Evolutionary conservation across 176 grass and related monocot genomes (phyloP).

Genomic region (Calamus simplicifolius): DNA sequence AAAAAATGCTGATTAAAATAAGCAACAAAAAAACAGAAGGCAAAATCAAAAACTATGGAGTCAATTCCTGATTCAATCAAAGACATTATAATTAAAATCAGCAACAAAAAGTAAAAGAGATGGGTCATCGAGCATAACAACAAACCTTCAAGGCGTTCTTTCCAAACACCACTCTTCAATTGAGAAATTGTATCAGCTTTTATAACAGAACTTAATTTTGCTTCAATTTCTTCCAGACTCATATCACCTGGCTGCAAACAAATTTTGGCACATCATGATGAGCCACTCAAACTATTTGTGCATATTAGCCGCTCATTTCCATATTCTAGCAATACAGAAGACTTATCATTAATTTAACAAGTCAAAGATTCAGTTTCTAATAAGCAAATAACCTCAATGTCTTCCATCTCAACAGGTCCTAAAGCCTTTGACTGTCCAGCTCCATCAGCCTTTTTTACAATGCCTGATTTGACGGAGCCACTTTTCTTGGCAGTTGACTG

Average conservation of each 20-base stretch:
- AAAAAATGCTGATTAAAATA: no score
- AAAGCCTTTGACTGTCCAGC: constrained; percentile 54
- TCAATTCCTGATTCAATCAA: no score
- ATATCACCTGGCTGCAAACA: constrained; percentile 75
- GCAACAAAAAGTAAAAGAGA: constrained; percentile 9
- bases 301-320: background rate
- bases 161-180: constrained; percentile 92
- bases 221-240: constrained; percentile 99
- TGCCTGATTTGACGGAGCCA: constrained; percentile 40
- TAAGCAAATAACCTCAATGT: constrained; percentile 75
- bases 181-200: constrained; percentile 74
- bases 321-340: no score
- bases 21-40: no score
- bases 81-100: no score
- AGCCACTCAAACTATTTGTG: background rate
- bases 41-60: no score
- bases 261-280: no score
- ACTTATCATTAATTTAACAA: background rate
- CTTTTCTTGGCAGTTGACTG: constrained; percentile 70
- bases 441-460: constrained; percentile 68
- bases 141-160: constrained; percentile 95
- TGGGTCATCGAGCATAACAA: background rate
- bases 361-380: constrained; percentile 7
- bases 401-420: constrained; percentile 54
- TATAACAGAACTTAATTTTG: constrained; percentile 54